Conservation (phyloP, 2,329 filamentous ascomycete genomes). For the Arthroderma uncinatum region DNA sequence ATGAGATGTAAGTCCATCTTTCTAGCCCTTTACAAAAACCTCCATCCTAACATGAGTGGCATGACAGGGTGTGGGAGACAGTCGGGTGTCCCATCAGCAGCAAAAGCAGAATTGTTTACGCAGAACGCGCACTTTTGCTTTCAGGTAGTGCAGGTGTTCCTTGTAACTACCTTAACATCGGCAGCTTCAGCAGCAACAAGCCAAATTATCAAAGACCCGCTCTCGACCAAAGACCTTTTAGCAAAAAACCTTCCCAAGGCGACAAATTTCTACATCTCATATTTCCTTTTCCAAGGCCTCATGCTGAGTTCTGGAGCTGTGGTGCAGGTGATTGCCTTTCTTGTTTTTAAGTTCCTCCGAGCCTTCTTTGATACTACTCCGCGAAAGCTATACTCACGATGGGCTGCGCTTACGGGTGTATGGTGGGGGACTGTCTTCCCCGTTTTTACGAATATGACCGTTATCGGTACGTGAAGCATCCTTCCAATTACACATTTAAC, state of each 20-base stretch:
- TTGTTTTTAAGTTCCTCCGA: constrained; percentile 62
- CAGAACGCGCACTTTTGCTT: constrained; percentile 75
- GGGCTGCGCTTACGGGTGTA: constrained; percentile 60
- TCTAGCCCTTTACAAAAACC: neutral
- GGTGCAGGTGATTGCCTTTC: constrained; percentile 59
- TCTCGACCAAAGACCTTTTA: constrained; percentile 53
- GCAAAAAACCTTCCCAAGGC: constrained; percentile 68
- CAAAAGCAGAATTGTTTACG: constrained; percentile 74
- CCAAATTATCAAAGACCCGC: constrained; percentile 55
- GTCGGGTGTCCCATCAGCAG: constrained; percentile 66
- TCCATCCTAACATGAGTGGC: constrained; percentile 1
- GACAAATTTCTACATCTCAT: constrained; percentile 91
- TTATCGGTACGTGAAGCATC: constrained; percentile 51
- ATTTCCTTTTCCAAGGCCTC: constrained; percentile 85
- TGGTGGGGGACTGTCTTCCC: constrained; percentile 79
- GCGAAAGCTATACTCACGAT: constrained; percentile 62
- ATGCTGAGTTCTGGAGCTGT: constrained; percentile 62
- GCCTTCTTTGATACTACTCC: constrained; percentile 64
- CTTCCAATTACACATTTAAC: neutral
- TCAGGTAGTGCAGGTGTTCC: constrained; percentile 73
- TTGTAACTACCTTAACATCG: constrained; percentile 73
- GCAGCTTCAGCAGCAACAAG: constrained; percentile 62
- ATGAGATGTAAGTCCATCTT: constrained; percentile 51
- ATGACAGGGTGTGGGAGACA: constrained; percentile 59
- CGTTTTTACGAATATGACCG: constrained; percentile 65